phyloP scores from a whole-genome alignment of 257 asterid species.

The Nicotiana obtusifolia region DNA sequence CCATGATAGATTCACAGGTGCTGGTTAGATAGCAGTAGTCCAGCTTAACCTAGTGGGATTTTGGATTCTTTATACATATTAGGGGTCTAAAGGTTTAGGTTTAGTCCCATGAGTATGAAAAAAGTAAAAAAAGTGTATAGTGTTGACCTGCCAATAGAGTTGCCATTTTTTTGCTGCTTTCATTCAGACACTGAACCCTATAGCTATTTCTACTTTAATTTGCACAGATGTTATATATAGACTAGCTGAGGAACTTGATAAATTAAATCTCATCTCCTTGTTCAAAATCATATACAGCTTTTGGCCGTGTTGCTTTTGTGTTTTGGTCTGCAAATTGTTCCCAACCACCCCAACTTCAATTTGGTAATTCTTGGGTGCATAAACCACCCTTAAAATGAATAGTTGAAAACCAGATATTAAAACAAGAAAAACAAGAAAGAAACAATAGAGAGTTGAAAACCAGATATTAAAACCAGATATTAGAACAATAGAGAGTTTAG shows the following conservation, averaged over 20 bases:
- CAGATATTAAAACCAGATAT: too few species aligned
- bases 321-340: background rate
- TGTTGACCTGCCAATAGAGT: constrained; percentile 71
- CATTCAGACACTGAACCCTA: background rate
- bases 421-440: too few species aligned
- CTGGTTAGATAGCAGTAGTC: background rate
- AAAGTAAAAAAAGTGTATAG: background rate
- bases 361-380: constrained; percentile 10
- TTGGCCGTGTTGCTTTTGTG: constrained; percentile 7
- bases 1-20: background rate
- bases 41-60: constrained; percentile 8
- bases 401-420: background rate
- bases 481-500: background rate
- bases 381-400: constrained; percentile 3
- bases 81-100: constrained; percentile 1
- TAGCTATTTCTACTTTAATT: constrained; percentile 7
- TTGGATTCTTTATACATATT: background rate
- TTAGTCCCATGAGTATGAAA: background rate
- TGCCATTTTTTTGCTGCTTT: constrained; percentile 22
- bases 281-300: constrained; percentile 23
- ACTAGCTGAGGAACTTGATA: constrained; percentile 9
- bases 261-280: constrained; percentile 11
- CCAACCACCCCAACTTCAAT: constrained; percentile 11
- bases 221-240: background rate
- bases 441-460: too few species aligned